These are phyloP conservation scores for Sclerotinia subarctica DNA, from an alignment of 2,329 filamentous ascomycete species.

Conservation along the genomic window DNA sequence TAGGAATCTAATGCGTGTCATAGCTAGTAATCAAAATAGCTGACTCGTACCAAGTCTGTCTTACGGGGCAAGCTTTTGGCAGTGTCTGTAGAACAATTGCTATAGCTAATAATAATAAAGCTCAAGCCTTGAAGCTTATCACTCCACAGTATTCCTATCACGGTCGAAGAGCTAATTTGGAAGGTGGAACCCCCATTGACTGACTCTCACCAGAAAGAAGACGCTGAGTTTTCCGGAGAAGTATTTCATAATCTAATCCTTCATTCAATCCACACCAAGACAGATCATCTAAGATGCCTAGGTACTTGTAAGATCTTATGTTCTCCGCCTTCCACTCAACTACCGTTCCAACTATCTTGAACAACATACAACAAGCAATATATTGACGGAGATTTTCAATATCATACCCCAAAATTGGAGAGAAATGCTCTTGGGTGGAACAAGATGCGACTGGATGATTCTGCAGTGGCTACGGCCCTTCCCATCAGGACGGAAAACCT, in stretches of 20 bases:
- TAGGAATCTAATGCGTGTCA: constrained; percentile 3
- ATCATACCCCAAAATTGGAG: background rate
- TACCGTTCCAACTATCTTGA: background rate
- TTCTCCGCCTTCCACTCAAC: background rate
- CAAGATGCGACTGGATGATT: constrained; percentile 2
- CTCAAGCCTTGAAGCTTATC: background rate
- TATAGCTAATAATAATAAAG: background rate
- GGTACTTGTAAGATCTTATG: background rate
- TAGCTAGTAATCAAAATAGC: background rate
- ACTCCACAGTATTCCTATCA: background rate
- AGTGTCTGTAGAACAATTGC: too few species aligned
- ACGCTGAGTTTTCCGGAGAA: background rate
- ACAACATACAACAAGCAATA: background rate
- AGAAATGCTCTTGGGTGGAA: background rate
- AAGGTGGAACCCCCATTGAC: background rate
- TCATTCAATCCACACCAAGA: background rate
- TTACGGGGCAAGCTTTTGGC: too few species aligned
- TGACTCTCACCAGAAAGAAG: too few species aligned
- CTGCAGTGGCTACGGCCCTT: background rate
- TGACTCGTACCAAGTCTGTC: background rate
- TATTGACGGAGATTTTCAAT: background rate
- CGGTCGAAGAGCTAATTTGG: background rate
- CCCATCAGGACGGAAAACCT: background rate
- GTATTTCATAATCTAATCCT: background rate
- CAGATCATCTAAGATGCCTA: background rate